Evolutionary conservation across 768 basidiomycete species (phyloP), one percentile per base, ranked within the genome.

Genomic region (Boletellus ananas): DNA sequence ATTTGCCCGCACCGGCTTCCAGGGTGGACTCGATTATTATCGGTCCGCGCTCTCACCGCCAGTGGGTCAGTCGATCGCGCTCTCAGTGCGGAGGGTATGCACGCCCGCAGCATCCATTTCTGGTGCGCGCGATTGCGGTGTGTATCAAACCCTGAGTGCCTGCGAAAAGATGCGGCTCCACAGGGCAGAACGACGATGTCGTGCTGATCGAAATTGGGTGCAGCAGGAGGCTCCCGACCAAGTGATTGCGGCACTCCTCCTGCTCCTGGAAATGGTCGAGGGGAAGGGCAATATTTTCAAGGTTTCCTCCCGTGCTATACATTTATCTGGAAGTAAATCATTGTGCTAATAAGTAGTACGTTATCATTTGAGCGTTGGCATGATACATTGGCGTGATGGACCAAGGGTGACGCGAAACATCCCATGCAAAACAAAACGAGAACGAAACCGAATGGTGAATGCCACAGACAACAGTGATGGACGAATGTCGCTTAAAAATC

Each of bases 1-100:
- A 54, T 85, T 75, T 50, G 53, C 58, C 0, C 68, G 74, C 36
- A 80, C 78, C 2, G 81, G 84, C 1, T 84, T 84, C 50, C 82
- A 84, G 58, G 82, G 81, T 14, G 81, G 79, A 23, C 62, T 84
- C 46, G 81, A 84, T 56, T 66, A 74, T 51, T 84, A 84, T 57
- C 74, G 82, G 23, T 67, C 70, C 50, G 55, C 60, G 43, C 53
- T 60, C 21, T 45, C 50, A 0, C 58, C 62, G 16, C 71, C 69
- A 63, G 57, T 63, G 18, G 66, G 65, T 0, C 78, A 82, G 18
- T 60, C 80, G 35, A 57, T 64, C 21, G 63, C 75, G 25, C 80
- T 82, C 48, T 55, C 71, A 14, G 74, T 71, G 43, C 77, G 70
- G 62, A 69, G 59, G 45, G 72, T 83, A 8, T 65, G 71, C 27